These are phyloP conservation scores for Hypomontagnella monticulosa DNA, from an alignment of 495 filamentous ascomycete species.

Conservation along the genomic window DNA sequence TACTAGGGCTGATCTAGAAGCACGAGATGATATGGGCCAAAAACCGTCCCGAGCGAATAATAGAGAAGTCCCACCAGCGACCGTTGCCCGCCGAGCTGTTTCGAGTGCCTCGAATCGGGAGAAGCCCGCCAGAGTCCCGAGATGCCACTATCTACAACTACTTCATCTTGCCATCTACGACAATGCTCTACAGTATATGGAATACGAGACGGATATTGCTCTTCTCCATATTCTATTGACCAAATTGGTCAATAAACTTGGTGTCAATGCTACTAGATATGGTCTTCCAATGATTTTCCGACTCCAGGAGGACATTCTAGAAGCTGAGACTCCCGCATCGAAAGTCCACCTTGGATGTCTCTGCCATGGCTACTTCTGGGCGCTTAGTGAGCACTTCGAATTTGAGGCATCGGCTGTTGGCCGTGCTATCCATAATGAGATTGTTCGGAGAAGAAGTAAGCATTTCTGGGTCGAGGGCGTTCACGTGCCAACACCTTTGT, in stretches of 20 bases:
- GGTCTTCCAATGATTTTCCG: constrained; percentile 88
- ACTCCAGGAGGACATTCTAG: constrained; percentile 83
- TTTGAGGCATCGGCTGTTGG: constrained; percentile 74
- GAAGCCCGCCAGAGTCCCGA: constrained; percentile 62
- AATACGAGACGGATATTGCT: constrained; percentile 75
- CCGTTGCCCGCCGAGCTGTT: constrained; percentile 68
- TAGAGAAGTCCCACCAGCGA: constrained; percentile 43
- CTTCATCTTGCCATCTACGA: constrained; percentile 90
- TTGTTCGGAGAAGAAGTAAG: constrained; percentile 73
- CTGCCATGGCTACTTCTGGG: constrained; percentile 87
- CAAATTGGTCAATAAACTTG: constrained; percentile 76
- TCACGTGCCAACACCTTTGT: constrained; percentile 71
- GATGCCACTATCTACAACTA: constrained; percentile 80
- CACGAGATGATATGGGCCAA: constrained; percentile 62
- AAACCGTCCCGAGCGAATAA: constrained; percentile 52
- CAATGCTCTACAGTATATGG: constrained; percentile 74
- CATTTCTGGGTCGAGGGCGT: constrained; percentile 81
- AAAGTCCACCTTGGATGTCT: constrained; percentile 84
- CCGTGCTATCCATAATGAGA: constrained; percentile 75
- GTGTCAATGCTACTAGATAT: constrained; percentile 81
- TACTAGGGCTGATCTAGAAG: constrained; percentile 69
- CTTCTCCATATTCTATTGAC: constrained; percentile 78
- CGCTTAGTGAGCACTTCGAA: constrained; percentile 78
- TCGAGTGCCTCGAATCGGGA: constrained; percentile 71
- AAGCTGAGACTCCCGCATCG: constrained; percentile 65